Evolutionary conservation across 192 early-diverging fungal species (phyloP), one percentile per base, ranked within the genome.

Genomic region (Dispira parvispora): DNA sequence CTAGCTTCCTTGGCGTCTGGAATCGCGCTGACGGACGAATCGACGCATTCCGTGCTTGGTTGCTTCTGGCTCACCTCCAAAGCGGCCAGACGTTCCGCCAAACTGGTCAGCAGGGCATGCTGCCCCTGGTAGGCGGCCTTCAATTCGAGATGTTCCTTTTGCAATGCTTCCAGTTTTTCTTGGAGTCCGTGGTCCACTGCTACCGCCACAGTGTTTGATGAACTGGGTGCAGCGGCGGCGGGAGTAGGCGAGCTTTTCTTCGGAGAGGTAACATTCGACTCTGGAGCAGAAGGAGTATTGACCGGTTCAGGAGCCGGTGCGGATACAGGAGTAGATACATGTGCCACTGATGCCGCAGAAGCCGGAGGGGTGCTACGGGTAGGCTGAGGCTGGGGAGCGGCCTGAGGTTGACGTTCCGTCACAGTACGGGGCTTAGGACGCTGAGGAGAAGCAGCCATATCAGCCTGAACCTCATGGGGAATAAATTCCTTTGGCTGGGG

Each of bases 401-500:
- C 10, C 11, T 26, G 13, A 38, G 32, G 32, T 38, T 38, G 32
- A 6, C 6, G 32, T 38, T 38, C 32, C 32, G 25, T n/a, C n/a
- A 46, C 46, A 3, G 38, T 18, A 3, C 18, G 45, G 8, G 63
- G 47, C 46, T 45, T 52, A 8, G 46, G 21, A 16, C 18, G 26
- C 16, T n/a, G 13, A 14, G 65, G 52, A 8, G 53, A 42, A 8
- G 63, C 44, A 12, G 55, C 52, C 16, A 64, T 13, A 44, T 43
- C 54, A 0, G 63, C 38, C 12, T 32, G 61, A 6, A 63, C 54
- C 25, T 69, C 67, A 21, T 69, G 69, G 53, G 71, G 32, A 45
- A 71, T 47, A 43, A 70, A 72, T 12, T 70, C 72, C 11, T 70
- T 55, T 1, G 42, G 57, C 21, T 62, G 69, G 26, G 73, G 27